phyloP scores from a whole-genome alignment of 768 basidiomycete species.

The Phlebiopsis flavidoalba region DNA sequence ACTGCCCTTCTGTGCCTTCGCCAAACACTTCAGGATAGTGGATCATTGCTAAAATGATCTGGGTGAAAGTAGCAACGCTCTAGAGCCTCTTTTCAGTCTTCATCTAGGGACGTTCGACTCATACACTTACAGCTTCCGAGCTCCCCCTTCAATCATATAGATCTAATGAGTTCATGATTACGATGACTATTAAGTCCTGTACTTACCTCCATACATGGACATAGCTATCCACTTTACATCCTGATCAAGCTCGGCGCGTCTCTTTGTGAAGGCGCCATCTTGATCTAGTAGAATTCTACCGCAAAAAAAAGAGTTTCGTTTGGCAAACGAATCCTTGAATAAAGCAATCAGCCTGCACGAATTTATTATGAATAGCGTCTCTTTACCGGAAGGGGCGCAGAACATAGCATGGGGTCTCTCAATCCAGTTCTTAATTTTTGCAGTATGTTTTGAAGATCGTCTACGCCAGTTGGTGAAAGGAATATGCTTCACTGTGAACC shows the following conservation, averaged over 20 bases:
- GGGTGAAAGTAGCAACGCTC: neutral
- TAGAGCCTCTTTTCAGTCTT: neutral
- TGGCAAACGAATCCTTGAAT: neutral
- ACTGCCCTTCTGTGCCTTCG: constrained; percentile 2
- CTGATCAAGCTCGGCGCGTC: neutral
- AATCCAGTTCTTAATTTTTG: neutral
- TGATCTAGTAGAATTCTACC: constrained; percentile 2
- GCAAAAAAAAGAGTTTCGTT: constrained; percentile 4
- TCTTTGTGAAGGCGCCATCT: neutral
- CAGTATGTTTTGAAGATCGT: neutral
- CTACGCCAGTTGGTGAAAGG: neutral
- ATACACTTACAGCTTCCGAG: neutral
- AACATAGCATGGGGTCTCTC: constrained; percentile 2
- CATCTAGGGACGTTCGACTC: neutral
- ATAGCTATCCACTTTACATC: constrained; percentile 8
- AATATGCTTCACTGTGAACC: neutral
- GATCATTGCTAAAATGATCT: constrained; percentile 6
- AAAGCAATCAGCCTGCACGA: neutral
- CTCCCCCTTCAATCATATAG: neutral
- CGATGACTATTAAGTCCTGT: neutral
- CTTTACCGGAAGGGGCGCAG: constrained; percentile 3
- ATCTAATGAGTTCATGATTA: neutral
- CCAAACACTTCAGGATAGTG: neutral
- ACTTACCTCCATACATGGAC: constrained; percentile 11
- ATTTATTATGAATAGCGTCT: neutral